These are phyloP conservation scores for Venturia effusa DNA, from an alignment of 2,329 filamentous ascomycete species.

Conservation along the genomic window DNA sequence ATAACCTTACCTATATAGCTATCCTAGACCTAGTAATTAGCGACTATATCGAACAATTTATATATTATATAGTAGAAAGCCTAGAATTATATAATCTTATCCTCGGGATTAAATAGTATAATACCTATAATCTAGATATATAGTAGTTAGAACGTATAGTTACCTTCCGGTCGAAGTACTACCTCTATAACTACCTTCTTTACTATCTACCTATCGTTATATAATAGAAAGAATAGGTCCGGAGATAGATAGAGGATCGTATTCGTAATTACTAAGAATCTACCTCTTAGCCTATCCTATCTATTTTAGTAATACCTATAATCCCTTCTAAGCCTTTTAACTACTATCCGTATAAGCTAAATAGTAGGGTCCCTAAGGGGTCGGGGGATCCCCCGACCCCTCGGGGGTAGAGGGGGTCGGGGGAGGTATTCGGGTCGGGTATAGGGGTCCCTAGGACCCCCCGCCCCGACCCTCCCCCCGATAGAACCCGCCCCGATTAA, in stretches of 20 bases:
- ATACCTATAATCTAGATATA: background rate
- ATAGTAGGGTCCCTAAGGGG: too few relatives aligned
- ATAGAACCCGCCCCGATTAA: too few relatives aligned
- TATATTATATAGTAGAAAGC: background rate
- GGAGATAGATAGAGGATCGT: background rate
- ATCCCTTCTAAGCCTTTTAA: too few relatives aligned
- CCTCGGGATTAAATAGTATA: too few relatives aligned
- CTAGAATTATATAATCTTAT: background rate
- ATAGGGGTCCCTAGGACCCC: too few relatives aligned
- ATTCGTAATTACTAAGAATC: background rate
- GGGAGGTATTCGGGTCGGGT: too few relatives aligned
- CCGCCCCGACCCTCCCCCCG: too few relatives aligned
- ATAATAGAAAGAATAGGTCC: background rate
- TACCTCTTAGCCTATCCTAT: background rate
- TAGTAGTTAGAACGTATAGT: background rate
- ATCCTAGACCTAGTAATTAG: too few relatives aligned
- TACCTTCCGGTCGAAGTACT: background rate
- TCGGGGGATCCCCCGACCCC: too few relatives aligned
- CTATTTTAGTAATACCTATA: background rate
- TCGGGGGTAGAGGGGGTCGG: too few relatives aligned
- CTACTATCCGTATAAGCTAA: background rate
- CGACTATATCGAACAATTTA: background rate
- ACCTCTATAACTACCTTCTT: background rate
- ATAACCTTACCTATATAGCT: background rate
- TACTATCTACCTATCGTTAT: background rate